A percentile compares a stretch with the other conserved stretches of the same genome.
Evolutionary conservation across 352 stramenopile genomes (phyloP).

Genomic region (Phytophthora multivora): DNA sequence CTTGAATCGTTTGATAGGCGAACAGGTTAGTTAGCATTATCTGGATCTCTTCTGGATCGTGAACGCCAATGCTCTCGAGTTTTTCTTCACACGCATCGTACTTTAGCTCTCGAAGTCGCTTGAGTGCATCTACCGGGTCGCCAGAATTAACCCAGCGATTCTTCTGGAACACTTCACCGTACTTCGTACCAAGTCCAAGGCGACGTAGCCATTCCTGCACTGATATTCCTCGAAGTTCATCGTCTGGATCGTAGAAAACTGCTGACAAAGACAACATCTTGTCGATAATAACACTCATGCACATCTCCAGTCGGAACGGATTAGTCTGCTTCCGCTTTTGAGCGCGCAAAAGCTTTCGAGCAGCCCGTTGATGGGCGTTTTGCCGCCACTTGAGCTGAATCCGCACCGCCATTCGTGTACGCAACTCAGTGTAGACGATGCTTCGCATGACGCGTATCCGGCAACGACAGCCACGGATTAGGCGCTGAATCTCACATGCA

Average conservation of each 20-base stretch:
- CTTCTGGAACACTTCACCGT: slow-evolving; percentile 55
- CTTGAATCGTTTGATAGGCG: slow-evolving; percentile 42
- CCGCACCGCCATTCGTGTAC: slow-evolving; percentile 54
- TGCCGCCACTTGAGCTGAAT: slow-evolving; percentile 71
- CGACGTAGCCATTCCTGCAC: slow-evolving; percentile 60
- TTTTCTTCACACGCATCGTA: slow-evolving; percentile 31
- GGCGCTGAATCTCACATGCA: slow-evolving; percentile 62
- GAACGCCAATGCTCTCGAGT: slow-evolving; percentile 44
- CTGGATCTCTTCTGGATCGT: slow-evolving; percentile 46
- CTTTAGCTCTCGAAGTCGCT: slow-evolving; percentile 30
- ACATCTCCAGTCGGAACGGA: slow-evolving; percentile 39
- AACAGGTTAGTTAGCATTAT: slow-evolving; percentile 67
- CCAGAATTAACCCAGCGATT: slow-evolving; percentile 19
- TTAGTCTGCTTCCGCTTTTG: slow-evolving; percentile 63
- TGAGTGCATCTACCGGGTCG: slow-evolving; percentile 11
- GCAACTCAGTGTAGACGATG: slow-evolving; percentile 47
- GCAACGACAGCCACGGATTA: slow-evolving; percentile 46
- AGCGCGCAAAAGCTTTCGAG: slow-evolving; percentile 46
- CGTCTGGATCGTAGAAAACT: slow-evolving; percentile 53
- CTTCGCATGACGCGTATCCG: slow-evolving; percentile 37
- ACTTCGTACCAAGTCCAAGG: slow-evolving; percentile 56
- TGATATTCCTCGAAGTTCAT: slow-evolving; percentile 61
- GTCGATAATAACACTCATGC: slow-evolving; percentile 41
- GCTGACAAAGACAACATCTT: slow-evolving; percentile 32
- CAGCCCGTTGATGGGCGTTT: slow-evolving; percentile 53